A percentile compares a stretch with the other conserved stretches of the same genome.
These are phyloP conservation scores for Elsinoe perseae DNA, from an alignment of 2,329 filamentous ascomycete species.

Conservation along the genomic window DNA sequence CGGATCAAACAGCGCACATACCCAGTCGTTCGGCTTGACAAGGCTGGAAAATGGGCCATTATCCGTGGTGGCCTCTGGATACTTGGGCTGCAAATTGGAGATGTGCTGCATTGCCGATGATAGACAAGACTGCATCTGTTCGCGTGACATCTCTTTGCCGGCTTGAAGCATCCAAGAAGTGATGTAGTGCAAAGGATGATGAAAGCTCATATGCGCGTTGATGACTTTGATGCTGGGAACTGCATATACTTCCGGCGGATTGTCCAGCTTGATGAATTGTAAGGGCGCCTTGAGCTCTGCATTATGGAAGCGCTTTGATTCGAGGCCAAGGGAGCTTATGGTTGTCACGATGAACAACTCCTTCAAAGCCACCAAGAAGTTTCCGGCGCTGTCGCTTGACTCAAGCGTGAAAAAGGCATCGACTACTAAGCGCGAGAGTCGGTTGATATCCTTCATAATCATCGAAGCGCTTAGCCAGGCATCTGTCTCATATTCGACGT, in stretches of 20 bases:
- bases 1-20: slow-evolving; percentile 63
- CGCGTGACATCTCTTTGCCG: slow-evolving; percentile 64
- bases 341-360: slow-evolving; percentile 77
- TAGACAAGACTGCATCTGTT: slow-evolving; percentile 56
- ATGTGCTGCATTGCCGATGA: slow-evolving; percentile 65
- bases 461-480: slow-evolving; percentile 95
- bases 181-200: slow-evolving; percentile 92
- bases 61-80: background rate
- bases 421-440: slow-evolving; percentile 78
- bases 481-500: slow-evolving; percentile 97
- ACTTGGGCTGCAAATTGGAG: slow-evolving; percentile 41
- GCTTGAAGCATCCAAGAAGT: slow-evolving; percentile 93
- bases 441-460: slow-evolving; percentile 90
- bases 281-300: slow-evolving; percentile 83
- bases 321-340: slow-evolving; percentile 79
- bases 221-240: slow-evolving; percentile 86
- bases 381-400: slow-evolving; percentile 31
- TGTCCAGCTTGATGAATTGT: slow-evolving; percentile 59
- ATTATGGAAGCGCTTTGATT: slow-evolving; percentile 74
- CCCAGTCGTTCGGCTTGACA: slow-evolving; percentile 14
- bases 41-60: background rate
- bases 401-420: slow-evolving; percentile 57
- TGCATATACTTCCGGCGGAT: slow-evolving; percentile 15
- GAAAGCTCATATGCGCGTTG: slow-evolving; percentile 87
- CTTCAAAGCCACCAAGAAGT: slow-evolving; percentile 49